Percentiles rank a stretch among this genome's conserved stretches.
phyloP scores from a whole-genome alignment of 2,329 filamentous ascomycete species.

The Lecanoromycetidae sp. region DNA sequence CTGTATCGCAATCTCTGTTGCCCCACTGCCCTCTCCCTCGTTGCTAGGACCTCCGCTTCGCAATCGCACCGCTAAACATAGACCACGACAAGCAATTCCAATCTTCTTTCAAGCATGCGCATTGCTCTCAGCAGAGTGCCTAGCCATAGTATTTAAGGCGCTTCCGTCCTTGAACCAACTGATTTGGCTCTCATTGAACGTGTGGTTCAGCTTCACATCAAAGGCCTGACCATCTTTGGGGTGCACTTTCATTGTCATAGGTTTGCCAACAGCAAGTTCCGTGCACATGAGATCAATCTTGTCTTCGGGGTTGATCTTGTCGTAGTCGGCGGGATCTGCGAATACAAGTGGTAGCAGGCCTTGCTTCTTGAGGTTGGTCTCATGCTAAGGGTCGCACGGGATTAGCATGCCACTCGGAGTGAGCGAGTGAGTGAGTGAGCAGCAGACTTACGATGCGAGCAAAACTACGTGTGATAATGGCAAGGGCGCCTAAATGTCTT shows the following conservation, averaged over 20 bases:
- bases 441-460: constrained; percentile 63
- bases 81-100: too few species aligned
- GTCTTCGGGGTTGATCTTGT: constrained; percentile 88
- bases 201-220: constrained; percentile 78
- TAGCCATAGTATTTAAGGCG: constrained; percentile 97
- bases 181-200: constrained; percentile 95
- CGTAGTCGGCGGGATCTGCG: constrained; percentile 87
- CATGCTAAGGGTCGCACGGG: constrained; percentile 45
- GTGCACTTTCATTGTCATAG: constrained; percentile 82
- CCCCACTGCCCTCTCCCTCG: too few species aligned
- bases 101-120: constrained; percentile 9
- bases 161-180: constrained; percentile 99
- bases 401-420: neutral
- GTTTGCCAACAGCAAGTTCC: constrained; percentile 82
- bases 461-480: constrained; percentile 90
- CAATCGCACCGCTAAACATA: too few species aligned
- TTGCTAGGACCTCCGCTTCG: too few species aligned
- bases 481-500: constrained; percentile 89
- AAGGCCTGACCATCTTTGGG: constrained; percentile 73
- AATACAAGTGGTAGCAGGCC: constrained; percentile 99
- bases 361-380: constrained; percentile 99
- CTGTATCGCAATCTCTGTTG: too few species aligned
- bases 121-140: constrained; percentile 26
- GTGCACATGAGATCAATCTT: constrained; percentile 84
- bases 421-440: neutral